Percentiles rank a stretch among this genome's conserved stretches.
Conservation (phyloP, 2,329 filamentous ascomycete species). For the Xylariales sp. region DNA sequence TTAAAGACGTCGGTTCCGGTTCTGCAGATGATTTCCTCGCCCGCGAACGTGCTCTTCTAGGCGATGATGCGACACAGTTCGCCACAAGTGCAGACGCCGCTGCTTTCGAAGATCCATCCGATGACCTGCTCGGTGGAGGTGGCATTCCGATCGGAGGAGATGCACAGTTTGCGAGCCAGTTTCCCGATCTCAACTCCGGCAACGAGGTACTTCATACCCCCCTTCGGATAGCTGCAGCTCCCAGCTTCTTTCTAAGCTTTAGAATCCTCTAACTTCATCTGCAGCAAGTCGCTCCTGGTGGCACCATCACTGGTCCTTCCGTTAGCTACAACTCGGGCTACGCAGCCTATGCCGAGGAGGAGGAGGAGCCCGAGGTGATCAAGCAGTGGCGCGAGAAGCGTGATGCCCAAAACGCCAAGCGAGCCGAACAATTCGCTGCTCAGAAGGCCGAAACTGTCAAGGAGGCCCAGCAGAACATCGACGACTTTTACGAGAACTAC, state of each 20-base stretch:
- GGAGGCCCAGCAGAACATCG: constrained; percentile 89
- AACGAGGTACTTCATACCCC: constrained; percentile 78
- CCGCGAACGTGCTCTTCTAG: constrained; percentile 83
- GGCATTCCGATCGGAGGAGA: constrained; percentile 37
- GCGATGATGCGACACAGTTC: constrained; percentile 92
- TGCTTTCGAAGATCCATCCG: constrained; percentile 58
- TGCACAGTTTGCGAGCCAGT: constrained; percentile 76
- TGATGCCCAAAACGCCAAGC: constrained; percentile 76
- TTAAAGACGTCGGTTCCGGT: constrained; percentile 52
- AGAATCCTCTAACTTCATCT: constrained; percentile 13
- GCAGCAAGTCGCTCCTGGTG: constrained; percentile 69
- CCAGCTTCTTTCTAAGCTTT: too few species aligned
- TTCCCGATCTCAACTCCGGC: constrained; percentile 67
- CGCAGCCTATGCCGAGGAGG: constrained; percentile 53
- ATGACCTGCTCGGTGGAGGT: constrained; percentile 69
- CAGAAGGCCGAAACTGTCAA: constrained; percentile 83
- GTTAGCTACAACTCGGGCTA: constrained; percentile 60
- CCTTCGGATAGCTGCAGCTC: too few species aligned
- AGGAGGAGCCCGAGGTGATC: constrained; percentile 85
- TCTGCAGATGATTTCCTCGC: constrained; percentile 82
- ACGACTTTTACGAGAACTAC: constrained; percentile 99
- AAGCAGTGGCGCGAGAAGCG: constrained; percentile 89
- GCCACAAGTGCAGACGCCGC: constrained; percentile 68
- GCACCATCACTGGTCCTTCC: constrained; percentile 73
- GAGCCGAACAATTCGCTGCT: constrained; percentile 75